Evolutionary conservation across 495 filamentous ascomycete genomes (phyloP).

Genomic region (Chaetomium fimeti): DNA sequence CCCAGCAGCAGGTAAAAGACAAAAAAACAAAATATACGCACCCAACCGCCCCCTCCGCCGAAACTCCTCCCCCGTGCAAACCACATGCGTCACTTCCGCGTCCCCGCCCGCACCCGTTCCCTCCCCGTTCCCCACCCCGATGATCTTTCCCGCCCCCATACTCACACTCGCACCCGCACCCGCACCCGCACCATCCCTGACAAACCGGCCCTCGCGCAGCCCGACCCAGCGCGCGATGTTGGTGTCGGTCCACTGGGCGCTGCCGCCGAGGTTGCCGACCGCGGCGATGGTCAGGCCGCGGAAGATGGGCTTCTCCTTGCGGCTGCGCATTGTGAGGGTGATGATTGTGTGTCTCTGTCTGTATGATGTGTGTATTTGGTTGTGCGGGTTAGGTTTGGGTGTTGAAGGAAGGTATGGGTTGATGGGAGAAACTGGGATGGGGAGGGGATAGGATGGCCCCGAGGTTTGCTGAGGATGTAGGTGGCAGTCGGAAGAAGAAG

Average conservation of each 20-base stretch:
- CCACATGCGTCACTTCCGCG: conserved; percentile 40
- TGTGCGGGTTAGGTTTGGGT: too few relatives aligned
- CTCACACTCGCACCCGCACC: neutral
- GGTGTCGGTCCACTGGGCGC: conserved; percentile 31
- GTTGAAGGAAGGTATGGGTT: too few relatives aligned
- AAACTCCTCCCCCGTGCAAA: conserved; percentile 38
- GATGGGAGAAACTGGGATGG: too few relatives aligned
- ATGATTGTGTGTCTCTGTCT: neutral
- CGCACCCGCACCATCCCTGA: neutral
- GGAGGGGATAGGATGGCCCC: too few relatives aligned
- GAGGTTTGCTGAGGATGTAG: too few relatives aligned
- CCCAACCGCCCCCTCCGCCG: conserved; percentile 19
- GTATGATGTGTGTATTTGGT: neutral
- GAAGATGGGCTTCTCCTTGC: conserved; percentile 33
- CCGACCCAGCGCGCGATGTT: conserved; percentile 39
- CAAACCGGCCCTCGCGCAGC: conserved; percentile 32
- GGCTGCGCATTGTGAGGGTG: conserved; percentile 5
- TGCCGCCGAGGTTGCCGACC: conserved; percentile 31
- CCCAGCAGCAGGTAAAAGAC: neutral
- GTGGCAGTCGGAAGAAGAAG: too few relatives aligned
- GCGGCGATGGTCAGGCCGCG: conserved; percentile 31
- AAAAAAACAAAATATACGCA: conserved; percentile 7
- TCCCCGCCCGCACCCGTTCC: neutral
- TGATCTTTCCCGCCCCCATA: too few relatives aligned
- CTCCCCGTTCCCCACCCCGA: too few relatives aligned